A percentile compares a stretch with the other conserved stretches of the same genome.
phyloP scores from a whole-genome alignment of 768 basidiomycete species.

The Pholiota molesta region DNA sequence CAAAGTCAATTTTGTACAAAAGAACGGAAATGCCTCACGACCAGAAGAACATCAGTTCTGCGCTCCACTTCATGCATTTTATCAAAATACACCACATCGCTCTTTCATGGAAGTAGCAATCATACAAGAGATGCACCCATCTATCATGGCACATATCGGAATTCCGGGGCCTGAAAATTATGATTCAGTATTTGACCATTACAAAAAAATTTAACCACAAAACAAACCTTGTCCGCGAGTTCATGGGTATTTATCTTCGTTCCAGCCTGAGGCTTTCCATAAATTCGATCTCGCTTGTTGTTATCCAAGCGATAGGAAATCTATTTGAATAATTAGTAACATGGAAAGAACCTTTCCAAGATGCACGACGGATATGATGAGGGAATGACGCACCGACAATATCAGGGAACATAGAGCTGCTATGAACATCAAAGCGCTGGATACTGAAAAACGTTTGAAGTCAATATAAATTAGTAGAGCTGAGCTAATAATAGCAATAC shows the following conservation, averaged over 20 bases:
- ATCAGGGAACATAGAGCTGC: conserved; percentile 1
- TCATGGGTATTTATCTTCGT: conserved; percentile 62
- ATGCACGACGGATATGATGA: too few species aligned
- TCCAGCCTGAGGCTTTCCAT: conserved; percentile 52
- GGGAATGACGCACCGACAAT: background rate
- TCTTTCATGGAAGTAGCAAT: background rate
- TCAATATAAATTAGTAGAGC: conserved; percentile 7
- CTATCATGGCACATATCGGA: conserved; percentile 54
- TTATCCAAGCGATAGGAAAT: conserved; percentile 69
- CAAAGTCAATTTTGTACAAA: background rate
- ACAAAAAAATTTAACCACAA: background rate
- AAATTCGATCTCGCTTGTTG: conserved; percentile 49
- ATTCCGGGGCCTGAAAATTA: conserved; percentile 52
- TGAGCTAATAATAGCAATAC: conserved; percentile 25
- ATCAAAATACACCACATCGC: background rate
- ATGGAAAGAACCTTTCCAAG: background rate
- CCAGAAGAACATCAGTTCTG: background rate
- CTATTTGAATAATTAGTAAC: conserved; percentile 34
- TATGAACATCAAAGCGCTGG: conserved; percentile 5
- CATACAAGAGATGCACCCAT: too few species aligned
- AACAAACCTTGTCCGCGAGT: conserved; percentile 64
- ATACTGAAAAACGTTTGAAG: background rate
- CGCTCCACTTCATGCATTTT: background rate
- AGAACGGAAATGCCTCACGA: background rate
- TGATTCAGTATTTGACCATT: background rate